Percentiles rank a stretch among this genome's conserved stretches.
Conservation (phyloP, 768 basidiomycete species). For the Lepiota venenata region DNA sequence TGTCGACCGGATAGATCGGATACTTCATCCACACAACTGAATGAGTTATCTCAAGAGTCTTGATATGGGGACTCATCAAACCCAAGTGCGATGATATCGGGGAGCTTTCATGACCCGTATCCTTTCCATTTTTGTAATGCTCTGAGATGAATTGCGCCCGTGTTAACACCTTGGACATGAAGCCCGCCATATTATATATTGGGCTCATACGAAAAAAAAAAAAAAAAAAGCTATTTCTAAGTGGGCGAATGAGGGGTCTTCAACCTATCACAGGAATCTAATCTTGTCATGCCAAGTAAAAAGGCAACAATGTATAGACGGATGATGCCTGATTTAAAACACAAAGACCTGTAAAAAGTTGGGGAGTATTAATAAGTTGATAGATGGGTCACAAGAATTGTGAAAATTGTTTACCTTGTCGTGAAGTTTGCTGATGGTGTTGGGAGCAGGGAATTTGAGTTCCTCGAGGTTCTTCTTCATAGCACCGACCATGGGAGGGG, state of each 20-base stretch:
- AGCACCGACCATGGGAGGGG: slow-evolving; percentile 50
- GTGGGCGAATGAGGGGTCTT: neutral
- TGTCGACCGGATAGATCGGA: slow-evolving; percentile 65
- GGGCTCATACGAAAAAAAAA: too few species aligned
- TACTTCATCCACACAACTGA: slow-evolving; percentile 44
- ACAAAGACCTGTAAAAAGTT: slow-evolving; percentile 35
- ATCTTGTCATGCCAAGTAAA: neutral
- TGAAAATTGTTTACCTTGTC: slow-evolving; percentile 57
- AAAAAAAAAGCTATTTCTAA: too few species aligned
- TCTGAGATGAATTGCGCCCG: too few species aligned
- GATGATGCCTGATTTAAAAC: slow-evolving; percentile 27
- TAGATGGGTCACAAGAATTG: slow-evolving; percentile 10
- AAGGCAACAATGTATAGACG: neutral
- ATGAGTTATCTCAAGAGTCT: slow-evolving; percentile 13
- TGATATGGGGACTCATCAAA: neutral
- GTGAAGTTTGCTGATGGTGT: slow-evolving; percentile 88
- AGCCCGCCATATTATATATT: neutral
- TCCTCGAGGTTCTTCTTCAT: slow-evolving; percentile 83
- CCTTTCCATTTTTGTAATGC: too few species aligned
- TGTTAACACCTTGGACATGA: neutral
- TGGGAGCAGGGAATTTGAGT: slow-evolving; percentile 83
- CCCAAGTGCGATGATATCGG: too few species aligned
- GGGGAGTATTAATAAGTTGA: neutral
- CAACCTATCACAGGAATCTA: neutral
- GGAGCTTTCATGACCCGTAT: too few species aligned